Conservation (phyloP, 2,329 filamentous ascomycete genomes). For the Huntiella bhutanensis region DNA sequence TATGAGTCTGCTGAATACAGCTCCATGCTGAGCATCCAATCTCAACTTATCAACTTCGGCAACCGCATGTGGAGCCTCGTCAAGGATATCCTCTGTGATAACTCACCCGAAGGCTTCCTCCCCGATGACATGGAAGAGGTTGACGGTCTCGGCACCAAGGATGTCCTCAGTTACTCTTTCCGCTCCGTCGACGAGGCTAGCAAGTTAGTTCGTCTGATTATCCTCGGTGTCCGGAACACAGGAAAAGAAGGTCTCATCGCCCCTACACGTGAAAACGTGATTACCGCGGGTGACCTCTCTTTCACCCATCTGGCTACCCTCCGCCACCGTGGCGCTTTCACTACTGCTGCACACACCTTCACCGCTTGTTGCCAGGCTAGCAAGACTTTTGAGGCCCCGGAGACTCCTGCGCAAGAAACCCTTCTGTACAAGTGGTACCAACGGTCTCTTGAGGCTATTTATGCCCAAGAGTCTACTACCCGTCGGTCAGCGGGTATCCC, state of each 20-base stretch:
- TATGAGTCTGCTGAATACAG: slow-evolving; percentile 7
- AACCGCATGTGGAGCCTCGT: slow-evolving; percentile 60
- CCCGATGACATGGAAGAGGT: slow-evolving; percentile 57
- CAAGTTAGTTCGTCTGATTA: slow-evolving; percentile 47
- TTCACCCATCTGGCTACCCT: slow-evolving; percentile 70
- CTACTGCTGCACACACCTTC: slow-evolving; percentile 80
- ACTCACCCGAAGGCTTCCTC: slow-evolving; percentile 80
- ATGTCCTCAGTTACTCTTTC: slow-evolving; percentile 86
- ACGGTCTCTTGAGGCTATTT: slow-evolving; percentile 51
- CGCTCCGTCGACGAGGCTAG: slow-evolving; percentile 86
- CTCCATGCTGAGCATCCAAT: slow-evolving; percentile 9
- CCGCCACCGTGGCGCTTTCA: slow-evolving; percentile 81
- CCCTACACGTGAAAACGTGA: slow-evolving; percentile 36
- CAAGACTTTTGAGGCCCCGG: slow-evolving; percentile 24
- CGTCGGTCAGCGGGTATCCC: slow-evolving; percentile 83
- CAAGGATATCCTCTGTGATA: slow-evolving; percentile 64
- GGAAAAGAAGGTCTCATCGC: slow-evolving; percentile 25
- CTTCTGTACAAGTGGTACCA: slow-evolving; percentile 54
- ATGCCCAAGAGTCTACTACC: slow-evolving; percentile 62
- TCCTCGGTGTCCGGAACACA: slow-evolving; percentile 32
- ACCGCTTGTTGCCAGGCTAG: slow-evolving; percentile 54
- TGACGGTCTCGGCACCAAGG: slow-evolving; percentile 62
- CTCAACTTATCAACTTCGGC: slow-evolving; percentile 30
- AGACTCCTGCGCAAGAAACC: slow-evolving; percentile 17
- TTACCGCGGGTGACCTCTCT: slow-evolving; percentile 49